Conservation (phyloP, 495 filamentous ascomycete genomes). For the Penicillium cataractarum region DNA sequence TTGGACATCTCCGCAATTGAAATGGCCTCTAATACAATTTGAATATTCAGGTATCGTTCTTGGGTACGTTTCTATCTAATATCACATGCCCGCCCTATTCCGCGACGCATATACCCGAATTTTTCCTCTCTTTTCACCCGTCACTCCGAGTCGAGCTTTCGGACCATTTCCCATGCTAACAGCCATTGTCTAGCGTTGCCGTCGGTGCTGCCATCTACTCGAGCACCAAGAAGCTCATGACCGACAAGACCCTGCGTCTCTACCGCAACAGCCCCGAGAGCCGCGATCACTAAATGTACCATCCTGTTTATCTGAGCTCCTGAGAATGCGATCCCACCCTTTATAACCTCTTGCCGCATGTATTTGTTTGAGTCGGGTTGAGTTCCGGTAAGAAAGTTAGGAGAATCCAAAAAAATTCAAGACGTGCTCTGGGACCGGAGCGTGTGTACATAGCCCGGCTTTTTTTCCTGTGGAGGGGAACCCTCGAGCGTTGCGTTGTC, state of each 20-base stretch:
- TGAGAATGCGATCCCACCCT: constrained; percentile 37
- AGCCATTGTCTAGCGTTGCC: constrained; percentile 57
- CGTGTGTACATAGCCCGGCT: constrained; percentile 48
- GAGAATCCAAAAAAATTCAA: constrained; percentile 20
- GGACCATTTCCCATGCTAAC: constrained; percentile 28
- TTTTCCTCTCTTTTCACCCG: constrained; percentile 17
- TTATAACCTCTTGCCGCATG: constrained; percentile 34
- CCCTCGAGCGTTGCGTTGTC: constrained; percentile 35
- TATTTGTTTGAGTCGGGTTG: constrained; percentile 40
- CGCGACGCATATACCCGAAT: constrained; percentile 21
- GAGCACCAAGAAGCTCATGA: constrained; percentile 73
- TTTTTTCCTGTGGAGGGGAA: constrained; percentile 31
- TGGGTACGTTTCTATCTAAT: constrained; percentile 52
- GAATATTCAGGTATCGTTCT: constrained; percentile 75
- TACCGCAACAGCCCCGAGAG: constrained; percentile 53
- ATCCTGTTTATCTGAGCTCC: constrained; percentile 41
- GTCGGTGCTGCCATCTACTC: constrained; percentile 78
- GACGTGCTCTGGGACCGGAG: constrained; percentile 35
- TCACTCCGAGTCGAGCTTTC: constrained; percentile 6
- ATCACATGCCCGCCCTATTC: constrained; percentile 21
- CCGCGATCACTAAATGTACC: constrained; percentile 53
- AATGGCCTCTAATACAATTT: constrained; percentile 27
- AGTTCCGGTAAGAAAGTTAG: constrained; percentile 26
- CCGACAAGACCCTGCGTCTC: constrained; percentile 92
- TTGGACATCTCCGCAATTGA: neutral